A percentile compares a stretch with the other conserved stretches of the same genome.
These are phyloP conservation scores for Fusarium beomiforme DNA, from an alignment of 2,329 filamentous ascomycete genomes.

Conservation along the genomic window DNA sequence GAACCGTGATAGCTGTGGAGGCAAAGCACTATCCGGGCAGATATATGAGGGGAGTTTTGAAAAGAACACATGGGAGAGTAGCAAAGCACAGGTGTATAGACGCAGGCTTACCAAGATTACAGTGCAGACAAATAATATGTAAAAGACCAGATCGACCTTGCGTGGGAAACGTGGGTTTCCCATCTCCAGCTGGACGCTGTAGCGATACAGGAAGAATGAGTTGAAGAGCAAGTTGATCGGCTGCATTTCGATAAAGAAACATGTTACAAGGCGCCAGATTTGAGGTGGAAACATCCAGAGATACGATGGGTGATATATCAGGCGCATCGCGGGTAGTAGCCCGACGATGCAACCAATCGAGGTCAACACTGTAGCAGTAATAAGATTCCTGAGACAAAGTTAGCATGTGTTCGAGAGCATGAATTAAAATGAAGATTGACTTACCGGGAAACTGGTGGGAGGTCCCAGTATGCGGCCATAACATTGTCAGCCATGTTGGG, in stretches of 20 bases:
- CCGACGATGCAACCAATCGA: constrained; percentile 68
- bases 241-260: constrained; percentile 54
- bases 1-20: constrained; percentile 81
- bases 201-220: constrained; percentile 80
- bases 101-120: constrained; percentile 79
- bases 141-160: constrained; percentile 83
- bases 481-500: constrained; percentile 47
- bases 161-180: constrained; percentile 76
- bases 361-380: constrained; percentile 67
- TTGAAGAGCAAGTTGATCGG: constrained; percentile 71
- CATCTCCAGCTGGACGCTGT: constrained; percentile 78
- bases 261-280: constrained; percentile 55
- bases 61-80: constrained; percentile 21
- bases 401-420: constrained; percentile 17
- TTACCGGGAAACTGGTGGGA: constrained; percentile 56
- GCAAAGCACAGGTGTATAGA: constrained; percentile 37
- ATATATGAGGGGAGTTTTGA: constrained; percentile 65
- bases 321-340: constrained; percentile 59
- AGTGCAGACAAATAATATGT: constrained; percentile 76
- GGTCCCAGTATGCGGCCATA: constrained; percentile 51
- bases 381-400: constrained; percentile 67
- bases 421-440: constrained; percentile 6
- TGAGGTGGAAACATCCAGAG: constrained; percentile 63
- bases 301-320: constrained; percentile 62
- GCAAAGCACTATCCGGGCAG: constrained; percentile 79